Base-by-base conservation (phyloP, 768 basidiomycete species). In the Kwoniella sp. region DNA sequence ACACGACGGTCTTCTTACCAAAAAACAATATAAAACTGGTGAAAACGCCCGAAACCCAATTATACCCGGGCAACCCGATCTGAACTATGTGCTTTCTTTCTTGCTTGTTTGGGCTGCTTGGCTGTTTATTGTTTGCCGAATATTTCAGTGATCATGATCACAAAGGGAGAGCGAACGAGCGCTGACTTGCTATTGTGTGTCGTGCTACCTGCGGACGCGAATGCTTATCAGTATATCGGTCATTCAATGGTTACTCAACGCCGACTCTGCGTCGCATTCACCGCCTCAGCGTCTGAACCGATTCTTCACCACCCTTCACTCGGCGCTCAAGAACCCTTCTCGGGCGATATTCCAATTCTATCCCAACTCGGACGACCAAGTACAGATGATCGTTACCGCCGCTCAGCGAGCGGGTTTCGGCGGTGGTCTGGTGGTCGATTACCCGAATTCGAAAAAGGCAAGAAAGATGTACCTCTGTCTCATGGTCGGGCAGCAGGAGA, bases 171-270 rank as follows among this genome's bases (percentile, higher is more conserved):
- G 34, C 34, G 13, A 34, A 13, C 34, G 8, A 28, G n/a, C 12
- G 55, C 55, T 4, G 26, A 53, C 23, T 55, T 38, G 30, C 38
- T 54, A 38, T 26, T 55, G 17, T 15, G n/a, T 55, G 25, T 25
- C 30, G 12, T 29, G 11, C 15, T 28, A 2, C 25, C 22, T 30
- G 8, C 30, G 13, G 28, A 34, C 22, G 20, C 1, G 15, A 30
- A 74, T 97, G 94, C 76, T 90, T 99, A 23, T 26, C 75, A 98
- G 95, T 76, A 90, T 99, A 74, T 99, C 96, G 26, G 95, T 97
- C n/a, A 84, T 99, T 4, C 96, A 99, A 82, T 99, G 96, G 96
- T 85, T 99, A 2, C 85, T 97, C 63, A 99, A 97, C 80, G 94
- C 95, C 26, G 96, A 98, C 80, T 90, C 93, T 29, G 89, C 92